Conservation (phyloP, 2,329 filamentous ascomycete genomes). For the Penicillium occitanis region DNA sequence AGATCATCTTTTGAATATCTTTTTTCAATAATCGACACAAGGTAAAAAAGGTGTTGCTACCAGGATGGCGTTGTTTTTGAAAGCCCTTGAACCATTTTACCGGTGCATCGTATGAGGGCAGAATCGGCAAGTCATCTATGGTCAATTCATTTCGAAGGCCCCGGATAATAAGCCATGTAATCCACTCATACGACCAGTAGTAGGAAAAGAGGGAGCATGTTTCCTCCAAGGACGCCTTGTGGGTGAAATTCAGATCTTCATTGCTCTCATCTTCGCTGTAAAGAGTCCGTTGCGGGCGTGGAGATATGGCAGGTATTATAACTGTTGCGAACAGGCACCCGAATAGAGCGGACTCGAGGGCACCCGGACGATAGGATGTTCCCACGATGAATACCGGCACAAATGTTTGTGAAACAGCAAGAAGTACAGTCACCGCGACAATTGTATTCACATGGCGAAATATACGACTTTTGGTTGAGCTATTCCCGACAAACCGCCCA, state of each 20-base stretch:
- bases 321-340: slow-evolving; percentile 24
- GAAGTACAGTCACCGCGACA: slow-evolving; percentile 23
- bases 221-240: slow-evolving; percentile 31
- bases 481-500: slow-evolving; percentile 24
- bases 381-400: slow-evolving; percentile 30
- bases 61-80: slow-evolving; percentile 27
- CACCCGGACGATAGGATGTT: slow-evolving; percentile 23
- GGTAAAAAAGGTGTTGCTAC: slow-evolving; percentile 31
- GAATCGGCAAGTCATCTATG: slow-evolving; percentile 34
- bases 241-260: slow-evolving; percentile 10
- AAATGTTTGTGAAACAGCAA: slow-evolving; percentile 28
- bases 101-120: slow-evolving; percentile 35
- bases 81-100: slow-evolving; percentile 30
- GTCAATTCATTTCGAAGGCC: slow-evolving; percentile 32
- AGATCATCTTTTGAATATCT: slow-evolving; percentile 31
- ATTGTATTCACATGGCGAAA: slow-evolving; percentile 31
- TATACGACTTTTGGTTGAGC: slow-evolving; percentile 21
- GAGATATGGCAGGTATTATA: slow-evolving; percentile 24
- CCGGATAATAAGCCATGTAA: slow-evolving; percentile 33
- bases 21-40: slow-evolving; percentile 29
- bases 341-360: slow-evolving; percentile 24
- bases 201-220: slow-evolving; percentile 36
- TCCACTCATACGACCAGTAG: slow-evolving; percentile 37
- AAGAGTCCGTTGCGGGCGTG: slow-evolving; percentile 25
- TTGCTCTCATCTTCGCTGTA: slow-evolving; percentile 25